phyloP scores from a whole-genome alignment of 441 rosid species.

The Aleurites moluccanus region DNA sequence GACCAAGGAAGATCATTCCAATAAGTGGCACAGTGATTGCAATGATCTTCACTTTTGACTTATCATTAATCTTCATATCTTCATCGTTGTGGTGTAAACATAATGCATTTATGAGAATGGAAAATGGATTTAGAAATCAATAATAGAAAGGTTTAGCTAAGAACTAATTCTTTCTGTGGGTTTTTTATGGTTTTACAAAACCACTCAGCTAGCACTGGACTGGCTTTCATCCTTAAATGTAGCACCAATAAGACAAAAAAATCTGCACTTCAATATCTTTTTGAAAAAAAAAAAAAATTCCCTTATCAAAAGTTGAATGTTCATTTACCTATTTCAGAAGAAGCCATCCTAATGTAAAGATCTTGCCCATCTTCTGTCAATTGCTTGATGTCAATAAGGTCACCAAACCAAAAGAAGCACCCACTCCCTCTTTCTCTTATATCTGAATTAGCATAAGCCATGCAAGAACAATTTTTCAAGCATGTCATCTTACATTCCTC shows the following conservation, averaged over 20 bases:
- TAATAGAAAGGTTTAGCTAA: no score
- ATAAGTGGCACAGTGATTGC: neutral
- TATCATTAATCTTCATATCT: neutral
- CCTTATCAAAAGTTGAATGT: no score
- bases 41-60: neutral
- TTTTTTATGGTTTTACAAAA: no score
- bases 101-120: no score
- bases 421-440: neutral
- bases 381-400: slow-evolving; percentile 12
- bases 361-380: slow-evolving; percentile 4
- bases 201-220: no score
- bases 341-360: slow-evolving; percentile 13
- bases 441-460: slow-evolving; percentile 6
- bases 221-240: no score
- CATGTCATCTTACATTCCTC: slow-evolving; percentile 1
- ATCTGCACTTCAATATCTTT: no score
- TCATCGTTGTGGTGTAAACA: neutral
- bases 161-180: no score
- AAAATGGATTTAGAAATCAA: no score
- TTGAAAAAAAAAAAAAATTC: no score
- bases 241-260: no score
- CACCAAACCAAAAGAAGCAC: neutral
- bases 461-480: neutral
- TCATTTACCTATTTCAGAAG: slow-evolving; percentile 4
- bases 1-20: neutral